Base-by-base conservation (phyloP, 1,284 basidiomycete species). In the Apiotrichum laibachii region DNA sequence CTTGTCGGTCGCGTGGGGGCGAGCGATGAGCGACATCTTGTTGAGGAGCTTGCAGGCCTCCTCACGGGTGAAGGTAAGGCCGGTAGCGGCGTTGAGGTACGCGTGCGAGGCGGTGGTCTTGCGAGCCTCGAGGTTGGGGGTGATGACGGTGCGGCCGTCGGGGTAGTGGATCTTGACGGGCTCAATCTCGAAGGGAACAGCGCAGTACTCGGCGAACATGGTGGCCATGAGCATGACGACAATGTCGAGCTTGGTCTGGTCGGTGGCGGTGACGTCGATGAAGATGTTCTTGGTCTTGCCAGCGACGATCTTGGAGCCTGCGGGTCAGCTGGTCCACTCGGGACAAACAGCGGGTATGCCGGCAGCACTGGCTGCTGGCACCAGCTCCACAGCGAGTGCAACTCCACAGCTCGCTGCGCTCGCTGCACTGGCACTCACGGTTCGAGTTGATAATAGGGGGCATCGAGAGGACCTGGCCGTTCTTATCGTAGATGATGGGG, bases 391-490 rank as follows among this genome's bases (percentile, higher is more conserved):
- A 18, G n/a, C n/a, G 12, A 40, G 16, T 5, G 10, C 16, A 18
- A 15, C 10, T 40, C 16, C 9, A 13, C 8, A 8, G 40, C n/a
- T 18, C 40, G 12, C 40, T 42, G 40, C 18, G 8, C 16, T 13
- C n/a, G 9, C 18, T 21, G 6, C 5, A 6, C 43, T n/a, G 19
- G 22, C n/a, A 62, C 72, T 65, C 57, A 78, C 77, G 90, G 64
- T 96, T 87, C 8, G 92, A 95, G 80, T 97, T 97, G 80, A 97
- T 96, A 77, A 99, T 97, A 2, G 96, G 96, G 33, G 96, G 96
- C 88, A 99, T 93, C 13, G 92, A 96, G 19, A 96, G 83, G 2
- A 99, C 95, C 37, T 82, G 85, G 72, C 91, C 87, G 59, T 89
- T 82, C 21, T 85, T 81, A 77, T 98, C 95, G 79, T 98, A 98